Evolutionary conservation across 371 early-diverging fungal genomes (phyloP).

Genomic region (Lichtheimia hyalospora): DNA sequence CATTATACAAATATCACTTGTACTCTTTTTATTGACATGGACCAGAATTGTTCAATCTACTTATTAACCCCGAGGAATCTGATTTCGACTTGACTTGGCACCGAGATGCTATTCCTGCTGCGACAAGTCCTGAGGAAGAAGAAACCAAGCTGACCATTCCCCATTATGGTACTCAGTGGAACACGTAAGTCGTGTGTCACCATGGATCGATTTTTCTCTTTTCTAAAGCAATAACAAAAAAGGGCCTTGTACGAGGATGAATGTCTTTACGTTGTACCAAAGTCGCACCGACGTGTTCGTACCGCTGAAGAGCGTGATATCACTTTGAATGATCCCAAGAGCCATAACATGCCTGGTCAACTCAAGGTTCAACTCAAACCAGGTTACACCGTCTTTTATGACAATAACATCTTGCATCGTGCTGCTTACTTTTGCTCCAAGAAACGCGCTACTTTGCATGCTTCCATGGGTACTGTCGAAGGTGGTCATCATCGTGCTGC

Average conservation of each 20-base stretch:
- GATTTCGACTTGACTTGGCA: constrained; percentile 60
- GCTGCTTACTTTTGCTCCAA: constrained; percentile 43
- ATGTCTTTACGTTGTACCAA: constrained; percentile 52
- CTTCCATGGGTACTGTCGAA: constrained; percentile 55
- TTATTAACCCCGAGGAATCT: constrained; percentile 51
- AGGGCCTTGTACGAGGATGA: constrained; percentile 51
- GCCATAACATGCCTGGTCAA: constrained; percentile 50
- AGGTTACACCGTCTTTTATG: constrained; percentile 60
- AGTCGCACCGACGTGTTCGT: constrained; percentile 49
- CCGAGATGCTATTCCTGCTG: constrained; percentile 51
- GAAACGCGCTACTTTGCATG: constrained; percentile 58
- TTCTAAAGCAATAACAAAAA: constrained; percentile 11
- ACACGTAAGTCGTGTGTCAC: constrained; percentile 31
- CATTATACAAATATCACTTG: not conserved
- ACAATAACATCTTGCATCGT: constrained; percentile 59
- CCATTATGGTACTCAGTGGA: constrained; percentile 62
- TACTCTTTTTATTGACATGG: not conserved
- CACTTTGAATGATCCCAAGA: constrained; percentile 51
- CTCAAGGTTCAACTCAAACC: constrained; percentile 44
- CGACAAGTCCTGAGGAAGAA: constrained; percentile 44
- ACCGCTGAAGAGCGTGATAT: constrained; percentile 47
- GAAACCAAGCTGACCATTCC: constrained; percentile 43
- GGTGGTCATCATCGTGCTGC: constrained; percentile 54
- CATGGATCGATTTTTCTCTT: not conserved
- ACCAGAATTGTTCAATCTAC: constrained; percentile 53